Conservation (phyloP, 2,329 filamentous ascomycete genomes). For the Alternaria consortialis region DNA sequence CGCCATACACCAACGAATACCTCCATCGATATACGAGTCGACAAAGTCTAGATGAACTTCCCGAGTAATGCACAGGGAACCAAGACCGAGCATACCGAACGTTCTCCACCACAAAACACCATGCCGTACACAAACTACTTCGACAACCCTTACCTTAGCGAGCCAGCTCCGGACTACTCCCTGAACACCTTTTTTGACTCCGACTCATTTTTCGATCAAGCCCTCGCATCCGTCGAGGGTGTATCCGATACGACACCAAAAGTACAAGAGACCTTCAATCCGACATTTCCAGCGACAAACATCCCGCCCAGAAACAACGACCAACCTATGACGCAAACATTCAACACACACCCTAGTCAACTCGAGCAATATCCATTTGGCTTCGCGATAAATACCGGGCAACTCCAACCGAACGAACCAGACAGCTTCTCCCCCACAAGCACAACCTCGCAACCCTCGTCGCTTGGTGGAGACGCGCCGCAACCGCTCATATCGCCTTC, state of each 20-base stretch:
- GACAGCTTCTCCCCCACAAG: slow-evolving; percentile 31
- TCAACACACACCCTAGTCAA: slow-evolving; percentile 33
- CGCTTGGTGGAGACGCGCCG: slow-evolving; percentile 44
- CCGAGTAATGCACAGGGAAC: slow-evolving; percentile 34
- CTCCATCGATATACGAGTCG: slow-evolving; percentile 8
- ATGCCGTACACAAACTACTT: slow-evolving; percentile 22
- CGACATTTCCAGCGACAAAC: slow-evolving; percentile 26
- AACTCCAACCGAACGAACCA: slow-evolving; percentile 22
- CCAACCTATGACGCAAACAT: slow-evolving; percentile 25
- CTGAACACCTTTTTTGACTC: slow-evolving; percentile 42
- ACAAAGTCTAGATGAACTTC: slow-evolving; percentile 32
- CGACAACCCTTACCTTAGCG: slow-evolving; percentile 37
- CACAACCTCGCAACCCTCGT: slow-evolving; percentile 41
- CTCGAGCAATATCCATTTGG: slow-evolving; percentile 27
- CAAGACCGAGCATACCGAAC: slow-evolving; percentile 36
- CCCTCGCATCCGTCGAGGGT: slow-evolving; percentile 36
- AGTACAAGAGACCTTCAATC: slow-evolving; percentile 23
- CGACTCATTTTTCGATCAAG: slow-evolving; percentile 37
- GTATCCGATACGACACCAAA: slow-evolving; percentile 27
- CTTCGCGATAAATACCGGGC: slow-evolving; percentile 31
- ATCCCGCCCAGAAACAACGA: slow-evolving; percentile 22
- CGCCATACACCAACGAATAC: neutral
- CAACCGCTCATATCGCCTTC: slow-evolving; percentile 35
- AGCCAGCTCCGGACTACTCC: slow-evolving; percentile 34
- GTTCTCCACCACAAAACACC: slow-evolving; percentile 29